These are phyloP conservation scores for Eucalyptus albens DNA, from an alignment of 345 rosid species.

Conservation along the genomic window DNA sequence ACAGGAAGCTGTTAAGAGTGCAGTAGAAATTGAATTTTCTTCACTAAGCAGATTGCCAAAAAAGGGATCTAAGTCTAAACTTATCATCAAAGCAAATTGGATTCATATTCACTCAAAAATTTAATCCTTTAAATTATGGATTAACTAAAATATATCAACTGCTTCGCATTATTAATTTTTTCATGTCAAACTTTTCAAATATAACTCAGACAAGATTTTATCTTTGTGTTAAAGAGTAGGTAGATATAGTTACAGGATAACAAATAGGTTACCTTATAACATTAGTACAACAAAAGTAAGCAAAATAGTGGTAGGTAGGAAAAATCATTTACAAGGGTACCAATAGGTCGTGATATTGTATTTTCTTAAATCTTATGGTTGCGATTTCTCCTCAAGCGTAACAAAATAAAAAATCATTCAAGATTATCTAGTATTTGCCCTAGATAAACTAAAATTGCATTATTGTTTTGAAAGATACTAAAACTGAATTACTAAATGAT, in stretches of 20 bases:
- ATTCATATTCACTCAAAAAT: not conserved
- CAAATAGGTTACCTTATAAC: not conserved
- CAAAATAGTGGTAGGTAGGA: not conserved
- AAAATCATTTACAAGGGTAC: not conserved
- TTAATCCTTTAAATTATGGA: not conserved
- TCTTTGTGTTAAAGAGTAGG: not conserved
- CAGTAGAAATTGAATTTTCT: not conserved
- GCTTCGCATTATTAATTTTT: not conserved
- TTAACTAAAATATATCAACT: not conserved
- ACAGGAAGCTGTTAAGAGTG: not conserved
- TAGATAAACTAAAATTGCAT: not conserved
- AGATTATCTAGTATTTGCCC: not conserved
- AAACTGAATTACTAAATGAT: not conserved
- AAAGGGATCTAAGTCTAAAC: fast-evolving
- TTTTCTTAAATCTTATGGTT: not conserved
- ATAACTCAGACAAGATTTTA: not conserved
- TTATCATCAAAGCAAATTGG: fast-evolving
- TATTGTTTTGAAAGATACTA: not conserved
- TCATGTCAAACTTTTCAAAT: fast-evolving
- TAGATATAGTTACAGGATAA: not conserved
- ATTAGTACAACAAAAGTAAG: not conserved
- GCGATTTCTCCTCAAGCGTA: not conserved
- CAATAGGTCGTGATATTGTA: not conserved
- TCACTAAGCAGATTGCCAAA: fast-evolving
- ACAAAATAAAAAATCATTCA: not conserved